phyloP scores from a whole-genome alignment of 345 rosid species.

The Euphorbia lathyris region DNA sequence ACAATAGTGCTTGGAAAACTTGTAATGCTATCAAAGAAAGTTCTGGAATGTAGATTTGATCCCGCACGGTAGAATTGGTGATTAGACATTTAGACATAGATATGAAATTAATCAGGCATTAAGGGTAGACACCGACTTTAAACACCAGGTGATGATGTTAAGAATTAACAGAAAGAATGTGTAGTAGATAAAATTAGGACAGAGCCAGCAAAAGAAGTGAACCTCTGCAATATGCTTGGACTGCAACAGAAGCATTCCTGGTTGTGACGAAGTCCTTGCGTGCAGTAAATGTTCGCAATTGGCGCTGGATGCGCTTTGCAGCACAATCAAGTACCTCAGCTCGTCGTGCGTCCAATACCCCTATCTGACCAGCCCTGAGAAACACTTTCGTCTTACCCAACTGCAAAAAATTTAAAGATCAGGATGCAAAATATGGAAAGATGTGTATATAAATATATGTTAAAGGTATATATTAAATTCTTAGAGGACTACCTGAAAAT shows the following conservation, averaged over 20 bases:
- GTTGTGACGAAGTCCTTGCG: conserved; percentile 49
- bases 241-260: conserved; percentile 54
- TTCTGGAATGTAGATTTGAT: background rate
- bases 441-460: background rate
- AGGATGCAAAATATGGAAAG: conserved; percentile 8
- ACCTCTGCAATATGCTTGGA: conserved; percentile 95
- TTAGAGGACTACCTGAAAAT: conserved; percentile 69
- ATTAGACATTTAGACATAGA: background rate
- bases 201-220: conserved; percentile 13
- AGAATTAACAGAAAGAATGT: background rate
- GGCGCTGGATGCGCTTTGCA: conserved; percentile 70
- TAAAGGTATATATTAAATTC: background rate
- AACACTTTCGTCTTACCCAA: conserved; percentile 92
- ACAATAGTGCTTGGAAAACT: background rate
- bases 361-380: conserved; percentile 98
- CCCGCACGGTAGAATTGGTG: background rate
- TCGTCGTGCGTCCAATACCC: conserved; percentile 72
- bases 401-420: conserved; percentile 40
- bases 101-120: background rate
- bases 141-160: background rate
- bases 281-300: conserved; percentile 55
- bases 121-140: background rate
- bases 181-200: background rate
- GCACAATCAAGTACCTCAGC: conserved; percentile 85
- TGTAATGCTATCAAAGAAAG: background rate